Evolutionary conservation across 192 early-diverging fungal genomes (phyloP).

Genomic region (Rhizophagus sp.): DNA sequence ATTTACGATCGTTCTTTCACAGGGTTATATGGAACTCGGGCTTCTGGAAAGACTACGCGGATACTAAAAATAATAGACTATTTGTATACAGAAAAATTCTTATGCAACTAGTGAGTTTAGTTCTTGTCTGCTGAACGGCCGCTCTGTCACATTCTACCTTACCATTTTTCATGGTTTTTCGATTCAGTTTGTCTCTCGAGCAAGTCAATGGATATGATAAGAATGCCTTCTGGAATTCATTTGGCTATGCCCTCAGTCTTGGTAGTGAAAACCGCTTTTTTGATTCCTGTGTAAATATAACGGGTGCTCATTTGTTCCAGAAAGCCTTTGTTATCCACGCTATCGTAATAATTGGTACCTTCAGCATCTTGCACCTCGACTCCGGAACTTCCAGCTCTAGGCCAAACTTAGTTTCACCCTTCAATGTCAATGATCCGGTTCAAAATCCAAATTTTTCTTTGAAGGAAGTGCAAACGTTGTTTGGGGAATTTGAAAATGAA

Average conservation of each 20-base stretch:
- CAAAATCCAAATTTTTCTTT: not conserved
- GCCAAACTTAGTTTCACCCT: not conserved
- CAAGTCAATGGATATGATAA: too few relatives aligned
- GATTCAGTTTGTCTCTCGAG: too few relatives aligned
- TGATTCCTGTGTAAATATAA: too few relatives aligned
- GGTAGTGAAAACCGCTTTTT: too few relatives aligned
- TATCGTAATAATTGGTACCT: not conserved
- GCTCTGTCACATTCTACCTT: too few relatives aligned
- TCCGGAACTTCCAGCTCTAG: not conserved
- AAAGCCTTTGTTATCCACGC: not conserved
- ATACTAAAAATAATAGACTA: not conserved
- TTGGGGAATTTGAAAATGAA: not conserved
- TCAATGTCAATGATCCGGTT: not conserved
- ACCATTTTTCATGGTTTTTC: too few relatives aligned
- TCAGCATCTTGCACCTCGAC: not conserved
- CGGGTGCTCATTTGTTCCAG: too few relatives aligned
- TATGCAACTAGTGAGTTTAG: too few relatives aligned
- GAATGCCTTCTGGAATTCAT: too few relatives aligned
- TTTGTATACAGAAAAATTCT: too few relatives aligned
- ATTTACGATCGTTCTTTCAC: not conserved
- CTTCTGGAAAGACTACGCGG: constrained; percentile 7
- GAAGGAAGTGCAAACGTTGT: not conserved
- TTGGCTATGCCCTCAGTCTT: too few relatives aligned
- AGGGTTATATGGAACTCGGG: not conserved
- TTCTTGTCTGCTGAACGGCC: too few relatives aligned